Base-by-base conservation (phyloP, 2,329 filamentous ascomycete species). In the Claviceps spartinae region DNA sequence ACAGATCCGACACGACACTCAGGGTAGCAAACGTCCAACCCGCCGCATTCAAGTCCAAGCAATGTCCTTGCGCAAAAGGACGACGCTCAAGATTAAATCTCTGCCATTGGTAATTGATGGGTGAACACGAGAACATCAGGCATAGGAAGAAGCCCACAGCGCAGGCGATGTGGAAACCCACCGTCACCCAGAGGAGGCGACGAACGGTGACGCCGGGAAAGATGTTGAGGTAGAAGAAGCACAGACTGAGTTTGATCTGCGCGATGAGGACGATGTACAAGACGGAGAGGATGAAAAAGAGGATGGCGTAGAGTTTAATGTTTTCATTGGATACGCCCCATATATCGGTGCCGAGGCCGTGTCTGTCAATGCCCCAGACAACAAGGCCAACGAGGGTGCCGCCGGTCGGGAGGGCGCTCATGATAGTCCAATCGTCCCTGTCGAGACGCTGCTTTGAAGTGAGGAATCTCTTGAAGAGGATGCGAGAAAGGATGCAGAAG, bases 161-260 rank as follows among this genome's bases (percentile, higher is more conserved):
- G 13, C 57, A 64, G 0, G 60, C 41, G 1, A 55, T 54, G 18
- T 63, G 66, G 47, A 73, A 63, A 11, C 49, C 49, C 1, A 67
- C 58, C 0, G 66, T 65, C 4, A 55, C 59, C 59, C 65, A 69
- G 0, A 71, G 59, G 14, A 67, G 13, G 5, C 59, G 56, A 5
- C 62, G 59, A 11, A 68, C 62, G 0, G 36, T 53, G 5, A 45
- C 55, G 0, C 59, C 59, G 0, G 67, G 65, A 38, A 73, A 73
- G 45, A 74, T 69, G 16, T 68, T 63, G n/a, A 71, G 61, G 50
- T 72, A 74, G 54, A 74, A 71, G 54, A 67, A 63, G 8, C 72
- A 55, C 13, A 74, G 58, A 1, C 70, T 68, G 13, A 71, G 57
- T 55, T 73, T 72, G 43, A 69, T 62, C 5, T 70, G 56, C 4